Conservation (phyloP, 805 yeast species). For the Ogataea polymorpha region DNA sequence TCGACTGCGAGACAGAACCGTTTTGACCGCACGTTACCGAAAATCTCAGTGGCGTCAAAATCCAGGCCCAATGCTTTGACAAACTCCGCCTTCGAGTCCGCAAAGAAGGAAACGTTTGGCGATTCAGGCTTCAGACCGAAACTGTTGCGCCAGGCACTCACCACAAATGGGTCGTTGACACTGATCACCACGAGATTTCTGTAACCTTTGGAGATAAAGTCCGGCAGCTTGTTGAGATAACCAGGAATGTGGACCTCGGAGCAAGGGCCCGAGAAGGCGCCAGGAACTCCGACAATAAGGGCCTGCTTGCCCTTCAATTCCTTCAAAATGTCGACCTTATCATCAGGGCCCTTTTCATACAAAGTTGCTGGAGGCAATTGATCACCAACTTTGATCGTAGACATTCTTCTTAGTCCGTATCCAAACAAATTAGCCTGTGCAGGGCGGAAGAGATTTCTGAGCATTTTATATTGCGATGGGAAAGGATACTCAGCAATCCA, state of each 20-base stretch:
- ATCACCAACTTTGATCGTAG: constrained; percentile 22
- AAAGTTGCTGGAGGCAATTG: constrained; percentile 20
- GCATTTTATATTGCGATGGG: constrained; percentile 1
- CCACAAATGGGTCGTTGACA: constrained; percentile 86
- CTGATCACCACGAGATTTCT: constrained; percentile 61
- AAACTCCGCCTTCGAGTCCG: constrained; percentile 79
- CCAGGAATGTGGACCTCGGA: constrained; percentile 72
- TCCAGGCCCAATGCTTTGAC: constrained; percentile 59
- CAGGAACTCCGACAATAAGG: constrained; percentile 59
- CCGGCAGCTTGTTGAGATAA: constrained; percentile 49
- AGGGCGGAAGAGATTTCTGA: constrained; percentile 1
- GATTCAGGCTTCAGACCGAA: constrained; percentile 28
- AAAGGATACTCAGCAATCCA: constrained; percentile 2
- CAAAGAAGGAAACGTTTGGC: constrained; percentile 44
- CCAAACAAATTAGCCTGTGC: background rate
- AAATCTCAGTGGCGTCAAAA: constrained; percentile 73
- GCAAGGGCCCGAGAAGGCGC: constrained; percentile 83
- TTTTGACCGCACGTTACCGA: constrained; percentile 73
- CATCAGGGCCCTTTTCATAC: constrained; percentile 24
- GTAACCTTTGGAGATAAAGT: constrained; percentile 66
- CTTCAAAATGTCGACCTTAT: constrained; percentile 20
- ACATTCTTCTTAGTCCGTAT: constrained; percentile 9
- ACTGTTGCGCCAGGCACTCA: constrained; percentile 71
- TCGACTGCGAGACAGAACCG: constrained; percentile 76
- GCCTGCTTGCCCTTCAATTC: constrained; percentile 34